Conservation (phyloP, 208 protist genomes). For the Acanthamoeba polyphaga region DNA sequence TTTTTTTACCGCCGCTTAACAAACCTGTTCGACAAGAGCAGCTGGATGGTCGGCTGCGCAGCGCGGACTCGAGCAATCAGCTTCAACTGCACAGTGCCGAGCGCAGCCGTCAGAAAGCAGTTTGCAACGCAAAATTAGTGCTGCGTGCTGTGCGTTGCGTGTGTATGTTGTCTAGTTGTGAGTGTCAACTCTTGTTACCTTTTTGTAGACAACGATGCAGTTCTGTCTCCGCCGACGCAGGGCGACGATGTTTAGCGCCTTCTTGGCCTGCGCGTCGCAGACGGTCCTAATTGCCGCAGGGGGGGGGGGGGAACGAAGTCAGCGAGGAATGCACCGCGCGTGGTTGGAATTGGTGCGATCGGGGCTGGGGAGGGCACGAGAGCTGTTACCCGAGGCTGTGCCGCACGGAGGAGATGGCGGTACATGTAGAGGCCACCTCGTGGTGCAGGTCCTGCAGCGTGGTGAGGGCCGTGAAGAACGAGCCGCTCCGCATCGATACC, state of each 20-base stretch:
- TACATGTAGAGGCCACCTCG: constrained; percentile 48
- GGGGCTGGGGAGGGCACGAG: background rate
- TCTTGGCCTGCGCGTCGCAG: background rate
- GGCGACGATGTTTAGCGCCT: constrained; percentile 25
- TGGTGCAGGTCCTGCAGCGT: constrained; percentile 71
- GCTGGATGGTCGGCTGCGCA: constrained; percentile 73
- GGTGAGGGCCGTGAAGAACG: constrained; percentile 53
- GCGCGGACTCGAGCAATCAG: constrained; percentile 51
- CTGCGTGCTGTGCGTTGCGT: no score
- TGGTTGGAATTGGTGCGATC: background rate
- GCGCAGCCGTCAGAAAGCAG: background rate
- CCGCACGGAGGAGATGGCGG: constrained; percentile 48
- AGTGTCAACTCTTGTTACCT: background rate
- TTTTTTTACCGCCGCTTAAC: no score
- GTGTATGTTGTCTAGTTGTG: no score
- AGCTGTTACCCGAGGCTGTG: background rate
- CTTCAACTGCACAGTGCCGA: constrained; percentile 30
- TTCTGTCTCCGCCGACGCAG: constrained; percentile 35
- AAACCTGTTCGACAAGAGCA: constrained; percentile 70
- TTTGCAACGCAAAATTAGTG: background rate
- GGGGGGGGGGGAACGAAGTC: background rate
- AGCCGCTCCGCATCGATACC: constrained; percentile 52
- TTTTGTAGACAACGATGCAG: constrained; percentile 65
- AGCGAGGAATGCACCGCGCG: background rate
- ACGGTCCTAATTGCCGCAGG: background rate